Evolutionary conservation across 2,329 filamentous ascomycete species (phyloP).

Genomic region (Furcasterigmium sp.): DNA sequence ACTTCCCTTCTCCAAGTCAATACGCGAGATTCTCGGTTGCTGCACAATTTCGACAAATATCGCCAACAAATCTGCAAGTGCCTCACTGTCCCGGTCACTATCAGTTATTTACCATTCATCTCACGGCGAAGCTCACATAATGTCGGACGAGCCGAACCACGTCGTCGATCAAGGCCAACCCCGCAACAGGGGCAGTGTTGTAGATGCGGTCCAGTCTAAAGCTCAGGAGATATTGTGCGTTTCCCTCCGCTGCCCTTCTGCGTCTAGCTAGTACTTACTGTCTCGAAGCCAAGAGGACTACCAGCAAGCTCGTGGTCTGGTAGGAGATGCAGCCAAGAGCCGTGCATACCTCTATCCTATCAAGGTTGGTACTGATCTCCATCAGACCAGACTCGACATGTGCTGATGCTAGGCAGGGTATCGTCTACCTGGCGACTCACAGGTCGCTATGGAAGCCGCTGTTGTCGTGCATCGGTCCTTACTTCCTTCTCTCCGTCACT

Average conservation of each 20-base stretch:
- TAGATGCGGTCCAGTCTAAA: constrained; percentile 34
- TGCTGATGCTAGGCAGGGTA: constrained; percentile 36
- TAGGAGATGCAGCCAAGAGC: constrained; percentile 67
- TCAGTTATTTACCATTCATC: background rate
- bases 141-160: constrained; percentile 1
- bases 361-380: constrained; percentile 38
- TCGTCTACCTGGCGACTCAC: constrained; percentile 54
- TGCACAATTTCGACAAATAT: too few relatives aligned
- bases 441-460: constrained; percentile 55
- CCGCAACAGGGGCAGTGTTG: constrained; percentile 18
- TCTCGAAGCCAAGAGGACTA: constrained; percentile 61
- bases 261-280: constrained; percentile 8
- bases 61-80: too few relatives aligned
- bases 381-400: constrained; percentile 2
- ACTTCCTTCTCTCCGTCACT: constrained; percentile 63
- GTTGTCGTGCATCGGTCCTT: constrained; percentile 49
- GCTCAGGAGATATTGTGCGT: constrained; percentile 45
- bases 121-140: background rate
- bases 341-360: constrained; percentile 73
- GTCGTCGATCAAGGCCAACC: constrained; percentile 1
- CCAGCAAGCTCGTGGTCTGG: constrained; percentile 56
- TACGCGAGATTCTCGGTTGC: too few relatives aligned
- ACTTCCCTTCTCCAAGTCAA: too few relatives aligned
- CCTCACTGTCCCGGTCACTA: too few relatives aligned
- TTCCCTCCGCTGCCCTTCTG: constrained; percentile 1